Conservation (phyloP, 2,329 filamentous ascomycete genomes). For the Aspergillus fischeri region DNA sequence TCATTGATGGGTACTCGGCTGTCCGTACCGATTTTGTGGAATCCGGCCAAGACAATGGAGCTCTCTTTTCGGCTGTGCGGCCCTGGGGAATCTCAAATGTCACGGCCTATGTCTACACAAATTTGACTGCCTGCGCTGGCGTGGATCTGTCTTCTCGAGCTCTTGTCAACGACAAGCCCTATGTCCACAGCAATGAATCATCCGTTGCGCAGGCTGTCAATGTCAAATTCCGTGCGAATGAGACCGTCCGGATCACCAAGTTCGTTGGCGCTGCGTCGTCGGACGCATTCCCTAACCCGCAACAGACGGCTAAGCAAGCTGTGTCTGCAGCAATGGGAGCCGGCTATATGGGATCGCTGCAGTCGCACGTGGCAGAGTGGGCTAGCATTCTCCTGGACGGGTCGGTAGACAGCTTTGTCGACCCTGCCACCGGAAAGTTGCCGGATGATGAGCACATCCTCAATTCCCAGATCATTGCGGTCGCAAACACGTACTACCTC, state of each 20-base stretch:
- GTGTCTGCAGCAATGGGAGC: constrained; percentile 46
- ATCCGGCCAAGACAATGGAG: constrained; percentile 52
- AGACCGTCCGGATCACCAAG: constrained; percentile 58
- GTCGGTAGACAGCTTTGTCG: constrained; percentile 60
- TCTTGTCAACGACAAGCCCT: constrained; percentile 43
- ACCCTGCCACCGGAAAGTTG: constrained; percentile 54
- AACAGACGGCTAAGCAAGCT: constrained; percentile 52
- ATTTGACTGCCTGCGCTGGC: constrained; percentile 35
- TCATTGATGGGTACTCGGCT: constrained; percentile 66
- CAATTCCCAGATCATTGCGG: constrained; percentile 48
- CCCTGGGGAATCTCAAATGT: constrained; percentile 60
- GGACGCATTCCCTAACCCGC: constrained; percentile 61
- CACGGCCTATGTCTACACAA: constrained; percentile 56
- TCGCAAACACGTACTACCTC: constrained; percentile 46
- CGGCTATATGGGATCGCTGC: constrained; percentile 55
- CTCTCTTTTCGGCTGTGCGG: constrained; percentile 63
- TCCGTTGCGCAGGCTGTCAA: constrained; percentile 61
- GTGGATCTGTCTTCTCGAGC: constrained; percentile 42
- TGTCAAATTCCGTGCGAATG: constrained; percentile 50
- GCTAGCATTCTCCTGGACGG: constrained; percentile 55
- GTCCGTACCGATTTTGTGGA: constrained; percentile 57
- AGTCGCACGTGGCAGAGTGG: constrained; percentile 61
- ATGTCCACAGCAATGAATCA: constrained; percentile 55
- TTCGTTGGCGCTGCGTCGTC: constrained; percentile 65
- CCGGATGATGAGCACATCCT: constrained; percentile 55